phyloP scores from a whole-genome alignment of 73 alveolate genomes.

The Paramecium pentaurelia region DNA sequence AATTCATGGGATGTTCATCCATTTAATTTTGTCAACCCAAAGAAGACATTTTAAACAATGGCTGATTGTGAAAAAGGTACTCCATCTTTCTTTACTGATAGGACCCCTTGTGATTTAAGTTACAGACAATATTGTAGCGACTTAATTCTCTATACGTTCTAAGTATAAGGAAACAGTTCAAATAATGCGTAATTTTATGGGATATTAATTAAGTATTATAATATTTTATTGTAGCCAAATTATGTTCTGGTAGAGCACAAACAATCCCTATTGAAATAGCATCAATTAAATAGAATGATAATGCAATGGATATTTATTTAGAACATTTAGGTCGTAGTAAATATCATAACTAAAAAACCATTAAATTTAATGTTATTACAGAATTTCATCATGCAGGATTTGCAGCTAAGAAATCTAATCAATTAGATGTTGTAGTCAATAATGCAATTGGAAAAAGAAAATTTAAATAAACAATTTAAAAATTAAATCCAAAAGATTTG shows the following conservation, averaged over 20 bases:
- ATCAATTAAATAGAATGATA: background rate
- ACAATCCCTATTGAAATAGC: conserved; percentile 1
- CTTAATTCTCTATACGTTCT: conserved; percentile 77
- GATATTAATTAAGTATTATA: conserved; percentile 22
- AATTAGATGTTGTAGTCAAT: conserved; percentile 42
- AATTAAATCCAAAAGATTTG: background rate
- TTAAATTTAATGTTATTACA: conserved; percentile 46
- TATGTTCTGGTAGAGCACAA: conserved; percentile 23
- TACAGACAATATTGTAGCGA: conserved; percentile 84
- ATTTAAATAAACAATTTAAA: background rate
- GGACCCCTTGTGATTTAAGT: conserved; percentile 29
- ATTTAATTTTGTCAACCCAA: conserved; percentile 74
- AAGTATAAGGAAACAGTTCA: conserved; percentile 76
- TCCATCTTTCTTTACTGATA: background rate
- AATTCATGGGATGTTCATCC: conserved; percentile 95
- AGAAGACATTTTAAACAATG: conserved; percentile 69
- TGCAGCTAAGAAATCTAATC: conserved; percentile 59
- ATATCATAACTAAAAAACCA: conserved; percentile 32
- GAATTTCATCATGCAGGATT: conserved; percentile 62
- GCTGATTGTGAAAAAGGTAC: conserved; percentile 87
- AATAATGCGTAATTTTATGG: conserved; percentile 72
- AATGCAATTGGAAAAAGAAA: conserved; percentile 48
- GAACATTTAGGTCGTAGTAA: background rate
- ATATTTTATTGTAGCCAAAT: background rate
- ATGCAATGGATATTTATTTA: conserved; percentile 26